Evolutionary conservation across 164 flowering plant species (phyloP).

Genomic region (Buxus sempervirens): DNA sequence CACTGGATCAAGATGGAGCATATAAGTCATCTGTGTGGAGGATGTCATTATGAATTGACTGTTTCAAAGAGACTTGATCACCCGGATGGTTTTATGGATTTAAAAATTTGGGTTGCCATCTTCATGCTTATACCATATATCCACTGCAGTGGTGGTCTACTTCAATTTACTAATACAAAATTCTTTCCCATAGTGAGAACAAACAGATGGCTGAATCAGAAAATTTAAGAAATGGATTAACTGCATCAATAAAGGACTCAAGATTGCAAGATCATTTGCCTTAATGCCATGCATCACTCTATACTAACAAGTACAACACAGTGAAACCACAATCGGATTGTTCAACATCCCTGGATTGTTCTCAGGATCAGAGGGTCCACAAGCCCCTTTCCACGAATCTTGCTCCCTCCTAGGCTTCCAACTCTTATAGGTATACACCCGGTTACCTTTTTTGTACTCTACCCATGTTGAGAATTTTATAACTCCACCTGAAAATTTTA

Average conservation of each 20-base stretch:
- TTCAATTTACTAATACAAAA: no score
- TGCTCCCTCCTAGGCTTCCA: neutral
- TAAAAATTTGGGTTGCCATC: no score
- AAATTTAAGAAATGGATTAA: constrained; percentile 11
- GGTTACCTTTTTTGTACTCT: constrained; percentile 2
- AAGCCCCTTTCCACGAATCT: constrained; percentile 4
- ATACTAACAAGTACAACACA: constrained; percentile 11
- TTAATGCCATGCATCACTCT: constrained; percentile 14
- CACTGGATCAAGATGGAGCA: no score
- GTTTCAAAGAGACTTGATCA: no score
- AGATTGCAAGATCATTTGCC: constrained; percentile 13
- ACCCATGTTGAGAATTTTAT: neutral
- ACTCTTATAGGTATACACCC: neutral
- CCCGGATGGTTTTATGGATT: no score
- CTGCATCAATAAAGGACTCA: constrained; percentile 22
- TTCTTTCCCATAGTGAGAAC: constrained; percentile 21
- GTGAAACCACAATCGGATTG: constrained; percentile 7
- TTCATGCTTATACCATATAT: no score
- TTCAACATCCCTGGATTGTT: constrained; percentile 6
- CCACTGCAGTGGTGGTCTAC: no score
- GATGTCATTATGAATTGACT: no score
- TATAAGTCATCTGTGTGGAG: no score
- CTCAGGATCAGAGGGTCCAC: constrained; percentile 6
- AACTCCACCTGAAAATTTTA: constrained; percentile 4
- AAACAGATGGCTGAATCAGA: constrained; percentile 18